Conservation (phyloP, 2,329 filamentous ascomycete genomes). For the Cladosporium sp. region DNA sequence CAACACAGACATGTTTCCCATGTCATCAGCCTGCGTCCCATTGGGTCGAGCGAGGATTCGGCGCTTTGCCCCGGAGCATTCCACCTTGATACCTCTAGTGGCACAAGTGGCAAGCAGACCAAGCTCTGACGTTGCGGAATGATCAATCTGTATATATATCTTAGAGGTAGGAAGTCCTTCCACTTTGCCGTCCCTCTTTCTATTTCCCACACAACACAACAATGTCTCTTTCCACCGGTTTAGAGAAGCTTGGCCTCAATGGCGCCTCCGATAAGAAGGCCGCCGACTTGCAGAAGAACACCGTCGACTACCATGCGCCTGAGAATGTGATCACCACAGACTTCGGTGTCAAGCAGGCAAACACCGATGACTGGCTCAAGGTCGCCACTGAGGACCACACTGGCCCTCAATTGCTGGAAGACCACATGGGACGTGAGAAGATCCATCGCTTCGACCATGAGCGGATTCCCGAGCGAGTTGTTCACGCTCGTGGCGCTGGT, state of each 20-base stretch:
- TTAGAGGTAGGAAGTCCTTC: not conserved
- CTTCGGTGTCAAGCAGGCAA: conserved; percentile 67
- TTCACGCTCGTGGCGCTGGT: conserved; percentile 61
- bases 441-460: conserved; percentile 74
- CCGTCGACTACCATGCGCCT: conserved; percentile 52
- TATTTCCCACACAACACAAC: not conserved
- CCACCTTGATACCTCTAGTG: not conserved
- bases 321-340: conserved; percentile 68
- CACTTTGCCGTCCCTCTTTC: not conserved
- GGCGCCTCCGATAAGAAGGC: conserved; percentile 47
- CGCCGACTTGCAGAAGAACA: conserved; percentile 57
- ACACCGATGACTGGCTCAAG: conserved; percentile 75
- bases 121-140: not conserved
- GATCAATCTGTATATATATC: conserved; percentile 2
- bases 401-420: conserved; percentile 68
- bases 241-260: conserved; percentile 30
- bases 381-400: conserved; percentile 58
- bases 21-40: conserved; percentile 7
- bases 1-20: not conserved
- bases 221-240: conserved; percentile 18
- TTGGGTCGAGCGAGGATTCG: not conserved
- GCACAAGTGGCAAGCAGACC: not conserved
- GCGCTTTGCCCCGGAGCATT: not conserved
- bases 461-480: conserved; percentile 64
- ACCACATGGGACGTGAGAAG: conserved; percentile 70